These are phyloP conservation scores for Ascochyta lentis DNA, from an alignment of 2,329 filamentous ascomycete species.

Conservation along the genomic window DNA sequence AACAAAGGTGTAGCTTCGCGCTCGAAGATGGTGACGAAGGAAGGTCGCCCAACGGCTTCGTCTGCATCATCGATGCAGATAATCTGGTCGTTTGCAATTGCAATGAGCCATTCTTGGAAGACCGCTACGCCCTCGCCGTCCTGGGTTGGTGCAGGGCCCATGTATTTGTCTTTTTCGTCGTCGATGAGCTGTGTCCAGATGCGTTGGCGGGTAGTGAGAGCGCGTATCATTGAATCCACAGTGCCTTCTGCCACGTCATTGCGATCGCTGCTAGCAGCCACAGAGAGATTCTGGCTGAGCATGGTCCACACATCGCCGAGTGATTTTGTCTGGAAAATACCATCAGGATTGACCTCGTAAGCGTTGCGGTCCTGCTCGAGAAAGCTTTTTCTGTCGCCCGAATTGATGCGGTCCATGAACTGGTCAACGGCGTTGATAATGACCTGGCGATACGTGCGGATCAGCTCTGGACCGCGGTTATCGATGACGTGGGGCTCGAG, in stretches of 20 bases:
- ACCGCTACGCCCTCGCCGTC: slow-evolving; percentile 81
- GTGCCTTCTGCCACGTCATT: slow-evolving; percentile 93
- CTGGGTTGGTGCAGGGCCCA: slow-evolving; percentile 51
- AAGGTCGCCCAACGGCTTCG: slow-evolving; percentile 66
- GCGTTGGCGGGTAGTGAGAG: slow-evolving; percentile 81
- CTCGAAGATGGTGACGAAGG: slow-evolving; percentile 86
- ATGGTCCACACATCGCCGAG: slow-evolving; percentile 96
- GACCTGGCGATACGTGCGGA: slow-evolving; percentile 91
- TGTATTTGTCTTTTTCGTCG: slow-evolving; percentile 80
- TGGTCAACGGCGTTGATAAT: slow-evolving; percentile 96
- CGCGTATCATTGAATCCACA: slow-evolving; percentile 92
- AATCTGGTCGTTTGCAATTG: slow-evolving; percentile 97
- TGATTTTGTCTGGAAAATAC: slow-evolving; percentile 90
- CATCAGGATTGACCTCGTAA: slow-evolving; percentile 77
- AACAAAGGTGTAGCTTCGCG: slow-evolving; percentile 83
- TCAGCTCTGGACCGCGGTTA: slow-evolving; percentile 85
- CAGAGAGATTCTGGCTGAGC: slow-evolving; percentile 89
- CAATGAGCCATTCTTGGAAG: slow-evolving; percentile 88
- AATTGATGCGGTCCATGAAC: slow-evolving; percentile 95
- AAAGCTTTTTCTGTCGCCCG: slow-evolving; percentile 82
- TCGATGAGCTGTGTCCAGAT: slow-evolving; percentile 89
- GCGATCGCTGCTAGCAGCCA: slow-evolving; percentile 83
- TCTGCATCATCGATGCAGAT: slow-evolving; percentile 88
- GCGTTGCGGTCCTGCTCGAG: slow-evolving; percentile 78
- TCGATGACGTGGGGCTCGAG: slow-evolving; percentile 87